Base-by-base conservation (phyloP, 2,329 filamentous ascomycete genomes). In the Paraphoma chrysanthemicola region DNA sequence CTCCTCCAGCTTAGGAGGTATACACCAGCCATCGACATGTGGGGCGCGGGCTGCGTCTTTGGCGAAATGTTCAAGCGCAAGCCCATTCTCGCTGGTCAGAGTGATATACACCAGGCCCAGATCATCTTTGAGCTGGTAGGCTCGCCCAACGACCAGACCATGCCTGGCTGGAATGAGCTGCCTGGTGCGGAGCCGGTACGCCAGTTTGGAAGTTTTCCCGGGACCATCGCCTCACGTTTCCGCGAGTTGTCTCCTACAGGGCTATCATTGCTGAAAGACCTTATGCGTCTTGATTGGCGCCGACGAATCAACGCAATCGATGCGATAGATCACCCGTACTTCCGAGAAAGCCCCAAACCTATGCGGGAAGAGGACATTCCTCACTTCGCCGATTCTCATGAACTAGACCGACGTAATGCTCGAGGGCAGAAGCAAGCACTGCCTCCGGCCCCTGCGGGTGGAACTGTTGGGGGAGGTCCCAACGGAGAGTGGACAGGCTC, bases 1-100 rank as follows among this genome's bases (percentile, higher is more conserved):
- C 82, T 99, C 31, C 84, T 99, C 47, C 90, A 94, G 62, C 83
- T 99, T 31, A 89, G 93, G 68, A 88, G 88, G 64, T 99, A 99
- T 78, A 99, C 95, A n/a, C 92, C 93, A 12, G 93, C 95, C 9
- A 97, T 99, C 69, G 95, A 99, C 77, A 88, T 99, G 79, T 99
- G 95, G 95, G 95, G 95, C 67, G 94, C 97, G 66, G 95, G 94
- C n/a, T 99, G 95, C 80, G 99, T 99, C 76, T 98, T 99, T 70
- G 95, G 95, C 42, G 95, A 99, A 75, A 99, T 99, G 94, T 90
- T 97, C 63, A 88, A 92, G 67, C 89, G 92, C 38, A 96, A 94
- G 75, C 95, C 95, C 0, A 98, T 99, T 51, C 83, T 99, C 43
- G 87, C 93, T 7, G 95, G 95, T 11, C 92, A 92, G 64, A 96